phyloP scores from a whole-genome alignment of 495 filamentous ascomycete genomes.

The Penicillium odoratum region DNA sequence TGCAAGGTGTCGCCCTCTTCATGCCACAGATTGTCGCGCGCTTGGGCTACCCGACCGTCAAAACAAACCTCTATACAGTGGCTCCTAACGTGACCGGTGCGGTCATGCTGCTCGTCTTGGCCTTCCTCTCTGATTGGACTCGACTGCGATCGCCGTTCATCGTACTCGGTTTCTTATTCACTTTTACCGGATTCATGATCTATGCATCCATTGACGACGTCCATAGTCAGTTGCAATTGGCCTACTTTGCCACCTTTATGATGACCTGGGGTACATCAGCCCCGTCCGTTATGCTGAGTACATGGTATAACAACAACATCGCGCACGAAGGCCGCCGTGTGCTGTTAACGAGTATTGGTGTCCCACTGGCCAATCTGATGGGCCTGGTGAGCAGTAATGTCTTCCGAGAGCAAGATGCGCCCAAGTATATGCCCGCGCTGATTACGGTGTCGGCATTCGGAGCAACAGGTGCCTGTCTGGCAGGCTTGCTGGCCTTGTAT shows the following conservation, averaged over 20 bases:
- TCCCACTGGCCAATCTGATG: slow-evolving; percentile 74
- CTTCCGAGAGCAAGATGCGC: slow-evolving; percentile 65
- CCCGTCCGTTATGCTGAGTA: slow-evolving; percentile 48
- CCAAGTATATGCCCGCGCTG: slow-evolving; percentile 71
- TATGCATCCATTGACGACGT: slow-evolving; percentile 61
- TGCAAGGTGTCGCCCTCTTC: slow-evolving; percentile 67
- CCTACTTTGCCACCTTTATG: slow-evolving; percentile 77
- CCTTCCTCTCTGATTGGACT: slow-evolving; percentile 61
- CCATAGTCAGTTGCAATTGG: slow-evolving; percentile 52
- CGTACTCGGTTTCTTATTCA: slow-evolving; percentile 65
- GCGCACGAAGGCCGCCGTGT: slow-evolving; percentile 70
- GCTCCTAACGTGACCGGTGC: slow-evolving; percentile 68
- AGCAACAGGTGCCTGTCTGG: slow-evolving; percentile 56
- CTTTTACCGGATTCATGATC: slow-evolving; percentile 71
- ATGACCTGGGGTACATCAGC: slow-evolving; percentile 67
- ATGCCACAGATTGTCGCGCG: slow-evolving; percentile 68
- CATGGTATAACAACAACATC: slow-evolving; percentile 76
- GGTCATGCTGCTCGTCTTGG: slow-evolving; percentile 63
- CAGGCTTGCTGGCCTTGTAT: slow-evolving; percentile 57
- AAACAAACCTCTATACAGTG: slow-evolving; percentile 74
- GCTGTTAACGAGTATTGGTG: slow-evolving; percentile 65
- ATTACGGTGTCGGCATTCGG: slow-evolving; percentile 72
- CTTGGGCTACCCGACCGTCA: slow-evolving; percentile 60
- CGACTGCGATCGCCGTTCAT: slow-evolving; percentile 70
- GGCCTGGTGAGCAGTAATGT: slow-evolving; percentile 70